Evolutionary conservation across 2,329 filamentous ascomycete genomes (phyloP), one percentile per base, ranked within the genome.

Genomic region (Nemania serpens): DNA sequence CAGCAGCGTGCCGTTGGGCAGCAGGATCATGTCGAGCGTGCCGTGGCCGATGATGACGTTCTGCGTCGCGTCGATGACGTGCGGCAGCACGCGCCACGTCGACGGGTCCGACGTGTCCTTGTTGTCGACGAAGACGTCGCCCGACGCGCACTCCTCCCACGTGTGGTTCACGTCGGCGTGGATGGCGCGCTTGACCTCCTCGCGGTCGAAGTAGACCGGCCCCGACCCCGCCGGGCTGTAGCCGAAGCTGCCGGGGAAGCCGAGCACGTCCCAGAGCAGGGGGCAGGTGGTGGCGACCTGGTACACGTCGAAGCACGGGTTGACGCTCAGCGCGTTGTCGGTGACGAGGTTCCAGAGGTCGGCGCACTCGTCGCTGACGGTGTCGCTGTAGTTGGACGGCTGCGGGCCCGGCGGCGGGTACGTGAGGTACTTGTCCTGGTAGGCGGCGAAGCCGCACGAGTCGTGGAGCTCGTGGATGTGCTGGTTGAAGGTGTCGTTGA

Each of bases 41-140:
- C 90, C 91, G 70, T 93, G 90, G 2, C 82, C 88, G 69, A 95
- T 86, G 66, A 95, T 82, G 9, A 91, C 90, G 63, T 88, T 88
- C 48, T 89, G 81, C 1, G 89, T 90, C 34, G 81, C 79, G 69
- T 94, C 90, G 64, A 94, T 91, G 37, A 94, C 86, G 39, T 84
- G 78, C 0, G 89, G 89, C 0, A 94, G 80, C 0, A 85, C 85
- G 46, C 76, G 81, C 70, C 84, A 81, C 59, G 75, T 81, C 1
- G 84, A 84, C 22, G 82, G 85, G 20, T 76, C 79, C 25, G 80
- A 86, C 6, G 73, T 77, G 70, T 90, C 88, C 0, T 71, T 55
- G 46, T 65, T 69, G 58, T 72, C 66, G 22, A 75, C 71, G 67
- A 81, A 81, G 33, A 80, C 76, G 20, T 64, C 25, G 18, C 9